A percentile compares a stretch with the other conserved stretches of the same genome.
Conservation (phyloP, 176 grass and related monocot genomes). For the Chloris gayana region DNA sequence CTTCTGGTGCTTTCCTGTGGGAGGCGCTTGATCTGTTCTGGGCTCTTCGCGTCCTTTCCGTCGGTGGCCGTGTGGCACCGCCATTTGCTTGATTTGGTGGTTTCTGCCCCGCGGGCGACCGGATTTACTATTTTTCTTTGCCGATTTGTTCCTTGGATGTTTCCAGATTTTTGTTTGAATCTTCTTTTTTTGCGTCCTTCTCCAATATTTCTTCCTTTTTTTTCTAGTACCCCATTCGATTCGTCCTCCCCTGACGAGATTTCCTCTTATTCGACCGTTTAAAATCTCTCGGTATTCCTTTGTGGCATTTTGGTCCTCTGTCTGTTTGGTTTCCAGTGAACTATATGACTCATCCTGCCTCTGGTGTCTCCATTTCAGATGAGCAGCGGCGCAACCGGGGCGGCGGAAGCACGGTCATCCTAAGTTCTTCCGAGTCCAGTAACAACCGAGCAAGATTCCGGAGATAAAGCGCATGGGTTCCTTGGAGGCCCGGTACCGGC, state of each 20-base stretch:
- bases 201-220: background rate
- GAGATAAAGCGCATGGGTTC: constrained; percentile 44
- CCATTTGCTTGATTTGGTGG: constrained; percentile 43
- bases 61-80: background rate
- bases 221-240: background rate
- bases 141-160: background rate
- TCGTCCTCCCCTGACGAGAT: background rate
- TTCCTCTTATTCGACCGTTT: background rate
- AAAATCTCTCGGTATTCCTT: background rate
- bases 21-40: constrained; percentile 30
- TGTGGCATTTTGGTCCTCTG: background rate
- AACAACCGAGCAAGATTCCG: background rate
- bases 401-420: constrained; percentile 26
- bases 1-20: constrained; percentile 14
- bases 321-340: background rate
- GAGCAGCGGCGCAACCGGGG: constrained; percentile 48
- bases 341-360: background rate
- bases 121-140: constrained; percentile 26
- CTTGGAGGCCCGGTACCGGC: constrained; percentile 67
- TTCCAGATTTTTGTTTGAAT: constrained; percentile 20
- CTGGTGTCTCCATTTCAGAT: constrained; percentile 41
- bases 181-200: background rate
- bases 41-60: background rate
- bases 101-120: background rate
- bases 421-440: constrained; percentile 21